Evolutionary conservation across 2,329 filamentous ascomycete genomes (phyloP), one percentile per base, ranked within the genome.

Genomic region (Hysterium pulicare): DNA sequence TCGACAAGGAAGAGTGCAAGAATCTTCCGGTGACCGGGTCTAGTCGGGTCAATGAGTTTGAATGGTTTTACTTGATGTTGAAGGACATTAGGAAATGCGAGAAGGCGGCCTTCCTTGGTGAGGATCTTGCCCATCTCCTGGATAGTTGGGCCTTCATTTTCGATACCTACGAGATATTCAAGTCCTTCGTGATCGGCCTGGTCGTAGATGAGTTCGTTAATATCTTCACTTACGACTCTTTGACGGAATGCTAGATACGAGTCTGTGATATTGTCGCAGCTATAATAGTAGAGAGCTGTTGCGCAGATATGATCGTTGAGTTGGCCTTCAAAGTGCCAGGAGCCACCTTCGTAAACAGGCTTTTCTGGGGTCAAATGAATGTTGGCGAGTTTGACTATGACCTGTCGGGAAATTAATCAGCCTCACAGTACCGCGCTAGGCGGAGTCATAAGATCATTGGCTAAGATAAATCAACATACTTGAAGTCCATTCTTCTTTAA

Each of bases 261-360:
- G 1, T 75, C 70, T 2, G 73, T 74, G 39, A 84, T 73, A 56
- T 85, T 86, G 0, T 79, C 72, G 37, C 57, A 63, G 45, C 81
- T 75, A 51, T 79, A 81, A 57, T 81, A 81, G 58, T 79, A 81
- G 23, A 84, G 65, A 1, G 80, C 77, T 0, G 78, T 80, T 0
- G 80, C 78, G 47, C 73, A 74, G 28, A 86, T 82, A 48, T 77
- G 77, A 60, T 85, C 82, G 50, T 85, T 84, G 58, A 58, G 48
- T 30, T 48, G 44, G 6, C 66, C 28, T 48, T 57, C 46, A 33
- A 72, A 51, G 48, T 81, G 77, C 73, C 76, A 81, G 3, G 61
- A 62, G 1, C 77, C 77, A 17, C 78, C 76, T 0, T 62, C 58
- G 50, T 79, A 83, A 0, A 48, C 50, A 0, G 81, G 76, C 2